phyloP scores from a whole-genome alignment of 345 rosid genomes.

The Zanthoxylum bungeanum region DNA sequence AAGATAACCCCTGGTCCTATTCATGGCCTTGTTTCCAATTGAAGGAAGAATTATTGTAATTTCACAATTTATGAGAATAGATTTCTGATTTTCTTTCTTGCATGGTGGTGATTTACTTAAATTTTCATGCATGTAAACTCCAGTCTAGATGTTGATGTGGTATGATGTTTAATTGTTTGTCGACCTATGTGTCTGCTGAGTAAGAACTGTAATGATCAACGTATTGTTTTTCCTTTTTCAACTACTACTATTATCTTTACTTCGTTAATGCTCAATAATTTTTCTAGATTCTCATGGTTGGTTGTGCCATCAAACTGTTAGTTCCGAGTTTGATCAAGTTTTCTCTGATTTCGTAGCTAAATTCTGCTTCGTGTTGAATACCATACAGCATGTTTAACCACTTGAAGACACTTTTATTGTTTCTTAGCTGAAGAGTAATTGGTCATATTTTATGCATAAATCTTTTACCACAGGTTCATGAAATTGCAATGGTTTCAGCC shows the following conservation, averaged over 20 bases:
- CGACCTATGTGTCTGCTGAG: not conserved
- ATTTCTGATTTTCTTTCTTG: not conserved
- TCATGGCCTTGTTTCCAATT: not conserved
- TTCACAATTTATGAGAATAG: not conserved
- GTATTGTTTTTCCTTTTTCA: not conserved
- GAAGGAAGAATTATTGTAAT: not conserved
- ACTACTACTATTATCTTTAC: not conserved
- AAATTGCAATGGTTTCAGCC: conserved; percentile 96
- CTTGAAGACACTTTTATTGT: not conserved
- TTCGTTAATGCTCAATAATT: not conserved
- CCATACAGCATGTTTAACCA: not conserved
- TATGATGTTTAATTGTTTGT: not conserved
- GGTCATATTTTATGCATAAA: conserved; percentile 4
- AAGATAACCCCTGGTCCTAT: not conserved
- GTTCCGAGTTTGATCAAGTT: not conserved
- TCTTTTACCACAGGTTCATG: conserved; percentile 67
- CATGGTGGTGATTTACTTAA: not conserved
- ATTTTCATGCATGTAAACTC: not conserved
- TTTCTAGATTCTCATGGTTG: not conserved
- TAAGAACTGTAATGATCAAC: not conserved
- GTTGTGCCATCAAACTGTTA: not conserved
- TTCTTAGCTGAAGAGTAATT: not conserved
- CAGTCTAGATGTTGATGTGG: not conserved
- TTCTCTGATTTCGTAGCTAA: conserved; percentile 3
- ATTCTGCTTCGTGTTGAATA: not conserved